These are phyloP conservation scores for Colletotrichum sp. DNA, from an alignment of 2,329 filamentous ascomycete species.

Conservation along the genomic window DNA sequence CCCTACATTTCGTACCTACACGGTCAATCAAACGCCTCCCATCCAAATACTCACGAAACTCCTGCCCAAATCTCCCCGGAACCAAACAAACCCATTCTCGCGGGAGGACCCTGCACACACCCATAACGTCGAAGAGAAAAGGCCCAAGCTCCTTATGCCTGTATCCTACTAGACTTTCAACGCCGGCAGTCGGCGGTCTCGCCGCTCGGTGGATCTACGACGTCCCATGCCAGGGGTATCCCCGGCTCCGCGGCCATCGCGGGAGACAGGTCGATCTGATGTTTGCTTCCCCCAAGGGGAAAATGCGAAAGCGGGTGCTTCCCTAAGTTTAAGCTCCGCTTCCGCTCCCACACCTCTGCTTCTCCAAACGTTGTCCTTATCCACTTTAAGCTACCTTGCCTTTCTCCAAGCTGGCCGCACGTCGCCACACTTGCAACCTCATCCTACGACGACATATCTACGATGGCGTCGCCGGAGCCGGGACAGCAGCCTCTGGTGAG, in stretches of 20 bases:
- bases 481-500: neutral
- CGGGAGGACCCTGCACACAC: neutral
- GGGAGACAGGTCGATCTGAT: neutral
- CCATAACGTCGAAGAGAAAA: neutral
- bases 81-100: neutral
- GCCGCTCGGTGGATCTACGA: neutral
- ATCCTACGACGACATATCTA: neutral
- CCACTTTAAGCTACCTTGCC: neutral
- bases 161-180: neutral
- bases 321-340: slow-evolving; percentile 1
- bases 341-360: neutral
- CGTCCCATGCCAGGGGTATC: neutral
- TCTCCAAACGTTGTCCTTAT: neutral
- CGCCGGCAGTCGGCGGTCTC: neutral
- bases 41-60: neutral
- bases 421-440: neutral
- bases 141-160: neutral
- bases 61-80: neutral
- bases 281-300: neutral
- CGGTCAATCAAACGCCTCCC: neutral
- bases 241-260: neutral
- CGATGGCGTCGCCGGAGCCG: neutral
- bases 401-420: neutral
- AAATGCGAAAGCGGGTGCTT: neutral
- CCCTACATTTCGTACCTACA: neutral